Evolutionary conservation across 169 alveolate genomes (phyloP), one percentile per base, ranked within the genome.

Genomic region (Plasmodium falciparum): DNA sequence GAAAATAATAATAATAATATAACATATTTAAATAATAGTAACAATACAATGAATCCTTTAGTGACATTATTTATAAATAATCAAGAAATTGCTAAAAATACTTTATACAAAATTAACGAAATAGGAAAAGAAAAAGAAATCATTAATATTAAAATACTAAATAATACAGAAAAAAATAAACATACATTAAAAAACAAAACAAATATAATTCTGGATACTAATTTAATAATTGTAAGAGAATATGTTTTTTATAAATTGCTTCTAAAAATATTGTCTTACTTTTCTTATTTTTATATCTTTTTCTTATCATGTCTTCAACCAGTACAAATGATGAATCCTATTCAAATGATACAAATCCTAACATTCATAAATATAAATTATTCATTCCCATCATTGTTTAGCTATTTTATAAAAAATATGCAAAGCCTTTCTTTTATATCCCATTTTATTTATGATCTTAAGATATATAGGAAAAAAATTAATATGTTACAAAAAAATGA

Each of bases 211-310:
- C n/a, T 61, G 12, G 29, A 59, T 12, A 59, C 17, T 22, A 61
- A 75, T 75, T 75, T 75, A 29, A 29, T 75, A 6, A 62, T 75
- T 62, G 24, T 75, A 62, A 75, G 88, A 50, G 63, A 75, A 75
- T 61, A 75, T 43, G 74, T 59, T 12, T 29, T 49, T 62, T 63
- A 20, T 43, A 75, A 75, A 20, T 22, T 75, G 33, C 49, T 66
- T 29, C 63, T 75, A 29, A 65, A 59, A 39, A 59, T 75, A 2
- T 62, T 75, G 9, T 75, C 75, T 17, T 75, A 75, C 54, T 59
- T 75, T 20, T 75, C 88, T 5, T 75, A 75, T 62, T 58, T 74
- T 15, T 75, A 61, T 63, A 62, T 75, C 20, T 26, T 62, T 2
- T 39, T 39, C 47, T 62, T 49, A 17, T 61, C 65, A 49, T 61